Evolutionary conservation across 225 moss, liverwort and hornwort genomes (phyloP).

Genomic region (Physcomitrellopsis africana): DNA sequence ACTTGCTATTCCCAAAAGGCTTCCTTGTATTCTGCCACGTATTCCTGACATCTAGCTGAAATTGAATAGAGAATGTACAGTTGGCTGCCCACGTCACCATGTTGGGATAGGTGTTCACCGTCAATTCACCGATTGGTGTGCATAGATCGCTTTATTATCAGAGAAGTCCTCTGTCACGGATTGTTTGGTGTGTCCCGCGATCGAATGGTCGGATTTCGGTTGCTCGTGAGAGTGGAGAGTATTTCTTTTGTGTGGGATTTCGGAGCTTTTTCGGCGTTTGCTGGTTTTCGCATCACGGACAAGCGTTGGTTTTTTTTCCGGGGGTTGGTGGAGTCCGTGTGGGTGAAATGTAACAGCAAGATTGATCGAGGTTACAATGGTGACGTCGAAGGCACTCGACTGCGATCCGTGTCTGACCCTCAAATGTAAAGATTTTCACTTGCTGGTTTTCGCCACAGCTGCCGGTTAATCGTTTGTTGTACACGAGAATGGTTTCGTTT

Average conservation of each 20-base stretch:
- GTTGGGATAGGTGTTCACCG: not conserved
- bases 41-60: too few relatives aligned
- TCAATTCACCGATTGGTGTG: not conserved
- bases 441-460: not conserved
- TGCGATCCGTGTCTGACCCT: not conserved
- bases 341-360: too few relatives aligned
- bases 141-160: not conserved
- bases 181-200: not conserved
- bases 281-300: too few relatives aligned
- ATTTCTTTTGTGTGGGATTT: not conserved
- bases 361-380: too few relatives aligned
- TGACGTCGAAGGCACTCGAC: not conserved
- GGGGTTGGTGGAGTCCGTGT: too few relatives aligned
- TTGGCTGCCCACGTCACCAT: constrained; percentile 11
- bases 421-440: too few relatives aligned
- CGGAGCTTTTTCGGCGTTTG: too few relatives aligned
- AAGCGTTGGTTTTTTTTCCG: too few relatives aligned
- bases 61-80: too few relatives aligned
- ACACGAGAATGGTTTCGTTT: not conserved
- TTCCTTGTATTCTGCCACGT: too few relatives aligned
- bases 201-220: not conserved
- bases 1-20: too few relatives aligned
- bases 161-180: not conserved
- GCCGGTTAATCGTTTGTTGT: not conserved
- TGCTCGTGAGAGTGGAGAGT: not conserved